Evolutionary conservation across 2,329 filamentous ascomycete species (phyloP), one percentile per base, ranked within the genome.

Genomic region (Cladosporium sp.): DNA sequence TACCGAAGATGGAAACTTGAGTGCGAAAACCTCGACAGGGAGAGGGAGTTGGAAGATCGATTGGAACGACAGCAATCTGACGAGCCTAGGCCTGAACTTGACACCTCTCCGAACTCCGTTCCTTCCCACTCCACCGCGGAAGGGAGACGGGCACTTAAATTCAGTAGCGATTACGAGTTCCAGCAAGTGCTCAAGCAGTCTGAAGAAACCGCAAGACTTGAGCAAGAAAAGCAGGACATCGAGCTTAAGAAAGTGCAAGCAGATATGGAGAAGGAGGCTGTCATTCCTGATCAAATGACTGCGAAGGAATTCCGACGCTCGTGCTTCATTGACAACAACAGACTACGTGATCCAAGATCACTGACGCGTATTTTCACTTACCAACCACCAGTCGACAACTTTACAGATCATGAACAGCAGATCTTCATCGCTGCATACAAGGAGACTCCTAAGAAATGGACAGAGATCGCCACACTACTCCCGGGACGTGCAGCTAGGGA

Each of bases 371-470:
- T 87, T 16, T 93, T 90, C 82, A 86, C 91, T 66, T 89, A 91
- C 59, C 83, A 92, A 56, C 89, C 90, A 14, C 88, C 89, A 5
- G 81, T 88, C 62, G 88, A 92, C 74, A 91, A 92, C 73, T 94
- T 93, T 77, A 90, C 86, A 0, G 82, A 86, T 21, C 86, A 90
- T 68, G 91, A 95, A 76, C 83, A 86, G 44, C 84, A 86, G 53
- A 81, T 85, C 31, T 93, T 95, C 74, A 89, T 93, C 70, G 88
- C 89, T 70, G 84, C 87, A 12, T 94, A 92, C 72, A 83, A 91
- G 60, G 89, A 92, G 67, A 86, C 85, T 66, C 90, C 91, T 0
- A 95, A 95, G 82, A 91, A 93, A 73, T 95, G 91, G 90, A 90
- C 90, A 65, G 88, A 87, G 71, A 88, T 95, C 66, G 89, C 91